phyloP scores from a whole-genome alignment of 2,329 filamentous ascomycete species.

The Fusarium albidum region DNA sequence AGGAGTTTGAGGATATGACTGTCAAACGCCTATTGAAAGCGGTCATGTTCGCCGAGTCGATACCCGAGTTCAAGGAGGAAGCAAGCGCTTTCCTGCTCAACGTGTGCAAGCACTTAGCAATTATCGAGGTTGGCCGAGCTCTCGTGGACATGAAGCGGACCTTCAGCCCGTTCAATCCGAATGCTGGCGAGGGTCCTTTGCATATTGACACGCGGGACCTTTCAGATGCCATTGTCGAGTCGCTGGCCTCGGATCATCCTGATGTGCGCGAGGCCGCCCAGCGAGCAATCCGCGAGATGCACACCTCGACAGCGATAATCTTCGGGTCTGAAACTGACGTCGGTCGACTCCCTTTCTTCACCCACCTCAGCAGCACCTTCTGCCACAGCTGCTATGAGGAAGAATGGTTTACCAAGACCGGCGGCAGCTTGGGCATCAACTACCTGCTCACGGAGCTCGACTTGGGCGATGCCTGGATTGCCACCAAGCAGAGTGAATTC shows the following conservation, averaged over 20 bases:
- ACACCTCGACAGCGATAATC: constrained; percentile 78
- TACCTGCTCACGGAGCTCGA: constrained; percentile 86
- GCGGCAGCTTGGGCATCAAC: constrained; percentile 89
- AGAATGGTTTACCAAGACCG: constrained; percentile 98
- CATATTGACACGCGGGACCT: constrained; percentile 87
- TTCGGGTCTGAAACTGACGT: constrained; percentile 79
- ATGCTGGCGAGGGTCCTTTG: constrained; percentile 85
- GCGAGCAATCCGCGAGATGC: constrained; percentile 78
- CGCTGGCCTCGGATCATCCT: constrained; percentile 82
- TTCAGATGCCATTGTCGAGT: constrained; percentile 89
- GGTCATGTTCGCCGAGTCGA: constrained; percentile 82
- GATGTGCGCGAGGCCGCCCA: constrained; percentile 85
- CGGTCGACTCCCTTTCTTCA: constrained; percentile 83
- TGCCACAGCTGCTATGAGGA: constrained; percentile 97
- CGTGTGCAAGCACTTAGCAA: constrained; percentile 87
- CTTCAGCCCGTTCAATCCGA: constrained; percentile 82
- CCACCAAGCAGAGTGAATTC: constrained; percentile 84
- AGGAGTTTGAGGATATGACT: constrained; percentile 80
- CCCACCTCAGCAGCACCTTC: constrained; percentile 81
- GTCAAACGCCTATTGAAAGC: constrained; percentile 91
- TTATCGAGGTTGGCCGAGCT: constrained; percentile 89
- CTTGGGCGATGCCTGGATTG: constrained; percentile 84
- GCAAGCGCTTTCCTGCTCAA: constrained; percentile 80
- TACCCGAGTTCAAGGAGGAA: constrained; percentile 81
- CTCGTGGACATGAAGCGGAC: constrained; percentile 81